These are phyloP conservation scores for Hibiscus syriacus DNA, from an alignment of 345 rosid genomes.

Conservation along the genomic window DNA sequence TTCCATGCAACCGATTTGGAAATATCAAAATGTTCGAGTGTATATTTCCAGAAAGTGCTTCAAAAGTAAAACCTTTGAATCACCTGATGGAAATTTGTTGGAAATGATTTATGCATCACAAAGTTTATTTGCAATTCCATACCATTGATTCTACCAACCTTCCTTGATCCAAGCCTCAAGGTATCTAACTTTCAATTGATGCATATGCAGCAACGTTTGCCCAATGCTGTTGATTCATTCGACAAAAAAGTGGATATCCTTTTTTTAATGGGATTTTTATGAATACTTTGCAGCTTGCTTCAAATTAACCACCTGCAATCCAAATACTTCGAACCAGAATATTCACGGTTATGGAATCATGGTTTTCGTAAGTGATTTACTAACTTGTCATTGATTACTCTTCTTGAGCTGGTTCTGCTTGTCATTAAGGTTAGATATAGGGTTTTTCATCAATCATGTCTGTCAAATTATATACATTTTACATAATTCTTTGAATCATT, in stretches of 20 bases:
- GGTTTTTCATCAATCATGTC: not conserved
- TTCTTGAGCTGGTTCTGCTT: not conserved
- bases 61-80: not conserved
- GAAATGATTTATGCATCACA: not conserved
- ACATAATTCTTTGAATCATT: not conserved
- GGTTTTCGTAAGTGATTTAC: conserved; percentile 60
- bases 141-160: not conserved
- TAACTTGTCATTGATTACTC: not conserved
- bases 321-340: conserved; percentile 59
- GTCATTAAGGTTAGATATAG: not conserved
- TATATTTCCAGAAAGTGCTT: not conserved
- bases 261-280: not conserved
- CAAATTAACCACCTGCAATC: conserved; percentile 64
- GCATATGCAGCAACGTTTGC: not conserved
- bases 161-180: not conserved
- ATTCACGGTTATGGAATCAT: conserved; percentile 73
- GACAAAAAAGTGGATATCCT: not conserved
- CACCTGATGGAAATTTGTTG: conserved; percentile 7
- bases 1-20: not conserved
- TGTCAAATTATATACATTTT: not conserved
- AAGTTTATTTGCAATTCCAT: conserved; percentile 1
- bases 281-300: conserved; percentile 53
- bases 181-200: not conserved
- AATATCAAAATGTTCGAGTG: not conserved
- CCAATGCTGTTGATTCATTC: not conserved